Conservation (phyloP, 441 rosid species). For the Erodium trifolium region DNA sequence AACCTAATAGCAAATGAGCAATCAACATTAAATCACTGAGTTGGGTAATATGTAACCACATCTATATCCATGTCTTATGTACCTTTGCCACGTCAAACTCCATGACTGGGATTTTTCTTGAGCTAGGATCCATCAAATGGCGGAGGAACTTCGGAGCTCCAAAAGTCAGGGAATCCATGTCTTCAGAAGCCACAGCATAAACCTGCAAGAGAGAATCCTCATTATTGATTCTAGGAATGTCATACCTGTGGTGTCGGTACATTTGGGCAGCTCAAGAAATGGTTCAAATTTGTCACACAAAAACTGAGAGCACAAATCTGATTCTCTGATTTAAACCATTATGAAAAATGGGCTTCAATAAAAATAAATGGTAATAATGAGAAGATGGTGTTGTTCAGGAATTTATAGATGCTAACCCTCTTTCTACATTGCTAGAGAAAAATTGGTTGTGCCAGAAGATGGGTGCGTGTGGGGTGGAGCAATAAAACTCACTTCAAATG, state of each 20-base stretch:
- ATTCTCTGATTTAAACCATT: not conserved
- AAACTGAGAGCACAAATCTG: not conserved
- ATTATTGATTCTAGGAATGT: not conserved
- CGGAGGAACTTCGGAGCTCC: conserved; percentile 92
- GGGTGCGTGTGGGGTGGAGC: too few relatives aligned
- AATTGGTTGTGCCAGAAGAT: too few relatives aligned
- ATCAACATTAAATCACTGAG: not conserved
- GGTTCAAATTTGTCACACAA: not conserved
- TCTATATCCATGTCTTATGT: conserved; percentile 7
- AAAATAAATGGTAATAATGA: not conserved
- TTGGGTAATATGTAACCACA: not conserved
- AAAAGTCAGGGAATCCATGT: conserved; percentile 96
- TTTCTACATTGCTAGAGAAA: too few relatives aligned
- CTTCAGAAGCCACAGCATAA: conserved; percentile 95
- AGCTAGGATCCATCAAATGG: conserved; percentile 98
- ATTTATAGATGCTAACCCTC: not conserved
- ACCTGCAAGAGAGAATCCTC: not conserved
- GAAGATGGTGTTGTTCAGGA: not conserved
- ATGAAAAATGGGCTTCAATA: not conserved
- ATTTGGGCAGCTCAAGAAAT: conserved; percentile 15
- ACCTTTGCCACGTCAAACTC: conserved; percentile 62
- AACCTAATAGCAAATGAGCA: conserved; percentile 37
- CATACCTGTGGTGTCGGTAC: not conserved
- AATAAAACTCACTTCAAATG: too few relatives aligned
- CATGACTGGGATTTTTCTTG: conserved; percentile 90